Evolutionary conservation across 2,329 filamentous ascomycete genomes (phyloP).

Genomic region (Dendrostoma leiphaemia): DNA sequence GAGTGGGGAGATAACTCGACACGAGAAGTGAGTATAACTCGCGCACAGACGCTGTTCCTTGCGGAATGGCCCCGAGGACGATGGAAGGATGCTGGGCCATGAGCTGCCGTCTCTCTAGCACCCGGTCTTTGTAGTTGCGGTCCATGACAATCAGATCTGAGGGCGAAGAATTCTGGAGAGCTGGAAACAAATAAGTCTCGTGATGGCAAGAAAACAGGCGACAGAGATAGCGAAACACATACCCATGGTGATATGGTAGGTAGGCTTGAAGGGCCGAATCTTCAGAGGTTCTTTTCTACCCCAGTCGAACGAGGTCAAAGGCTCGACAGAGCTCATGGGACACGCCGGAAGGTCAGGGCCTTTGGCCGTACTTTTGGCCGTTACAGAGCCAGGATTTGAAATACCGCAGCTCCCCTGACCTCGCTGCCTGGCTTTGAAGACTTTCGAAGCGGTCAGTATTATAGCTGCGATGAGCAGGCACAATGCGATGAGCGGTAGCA

Average conservation of each 20-base stretch:
- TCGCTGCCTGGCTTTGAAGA: no score
- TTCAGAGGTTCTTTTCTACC: slow-evolving; percentile 33
- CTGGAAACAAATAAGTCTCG: slow-evolving; percentile 26
- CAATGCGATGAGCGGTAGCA: not conserved
- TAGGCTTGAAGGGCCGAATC: slow-evolving; percentile 49
- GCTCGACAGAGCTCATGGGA: slow-evolving; percentile 22
- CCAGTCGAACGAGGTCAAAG: slow-evolving; percentile 38
- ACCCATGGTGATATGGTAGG: slow-evolving; percentile 57
- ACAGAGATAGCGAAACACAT: no score
- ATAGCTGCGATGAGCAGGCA: not conserved
- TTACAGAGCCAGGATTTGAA: not conserved
- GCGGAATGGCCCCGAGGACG: slow-evolving; percentile 41
- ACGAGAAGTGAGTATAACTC: slow-evolving; percentile 51
- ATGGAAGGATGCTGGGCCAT: slow-evolving; percentile 36
- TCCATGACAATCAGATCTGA: slow-evolving; percentile 55
- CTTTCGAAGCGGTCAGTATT: not conserved
- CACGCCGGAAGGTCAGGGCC: not conserved
- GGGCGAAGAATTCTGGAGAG: slow-evolving; percentile 38
- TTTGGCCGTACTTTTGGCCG: not conserved
- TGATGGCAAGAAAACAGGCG: no score
- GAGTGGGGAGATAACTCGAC: slow-evolving; percentile 42
- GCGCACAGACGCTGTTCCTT: slow-evolving; percentile 39
- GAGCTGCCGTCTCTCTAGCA: slow-evolving; percentile 37
- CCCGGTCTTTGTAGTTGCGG: slow-evolving; percentile 44
- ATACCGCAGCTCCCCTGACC: not conserved